These are phyloP conservation scores for Sabuloglossum arenarium DNA, from an alignment of 495 filamentous ascomycete genomes.

Conservation along the genomic window DNA sequence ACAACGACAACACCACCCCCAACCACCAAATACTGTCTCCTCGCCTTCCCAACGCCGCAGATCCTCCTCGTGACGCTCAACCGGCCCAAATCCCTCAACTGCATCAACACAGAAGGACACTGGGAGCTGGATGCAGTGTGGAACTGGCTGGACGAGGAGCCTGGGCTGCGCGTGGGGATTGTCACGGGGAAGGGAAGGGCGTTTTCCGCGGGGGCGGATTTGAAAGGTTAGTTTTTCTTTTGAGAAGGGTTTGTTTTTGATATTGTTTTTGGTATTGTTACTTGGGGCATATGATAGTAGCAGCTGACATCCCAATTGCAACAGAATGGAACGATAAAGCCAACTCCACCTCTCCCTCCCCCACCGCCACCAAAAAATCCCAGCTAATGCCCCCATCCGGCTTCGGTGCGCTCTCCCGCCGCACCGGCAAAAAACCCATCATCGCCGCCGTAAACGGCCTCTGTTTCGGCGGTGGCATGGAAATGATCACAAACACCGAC, in stretches of 20 bases:
- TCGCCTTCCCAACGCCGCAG: constrained; percentile 33
- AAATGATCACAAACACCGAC: constrained; percentile 53
- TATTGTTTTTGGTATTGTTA: too few relatives aligned
- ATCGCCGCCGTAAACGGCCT: constrained; percentile 59
- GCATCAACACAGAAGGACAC: constrained; percentile 29
- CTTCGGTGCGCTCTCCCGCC: constrained; percentile 14
- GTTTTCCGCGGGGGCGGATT: constrained; percentile 38
- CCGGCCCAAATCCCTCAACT: constrained; percentile 36
- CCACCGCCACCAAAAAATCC: constrained; percentile 8
- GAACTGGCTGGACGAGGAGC: constrained; percentile 35
- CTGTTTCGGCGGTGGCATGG: constrained; percentile 53
- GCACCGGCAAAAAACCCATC: constrained; percentile 28
- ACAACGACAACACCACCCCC: not conserved
- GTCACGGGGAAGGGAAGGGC: constrained; percentile 33
- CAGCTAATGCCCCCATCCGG: too few relatives aligned
- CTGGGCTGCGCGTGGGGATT: constrained; percentile 30
- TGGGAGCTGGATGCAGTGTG: constrained; percentile 29
- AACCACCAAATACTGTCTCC: not conserved
- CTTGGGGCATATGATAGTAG: too few relatives aligned
- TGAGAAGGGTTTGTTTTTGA: too few relatives aligned
- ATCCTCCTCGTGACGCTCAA: constrained; percentile 42
- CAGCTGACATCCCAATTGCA: not conserved
- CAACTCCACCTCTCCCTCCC: not conserved
- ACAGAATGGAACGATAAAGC: constrained; percentile 30
- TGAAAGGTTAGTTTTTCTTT: constrained; percentile 22